Evolutionary conservation across 2,329 filamentous ascomycete species (phyloP).

Genomic region (Cercospora berteroae): DNA sequence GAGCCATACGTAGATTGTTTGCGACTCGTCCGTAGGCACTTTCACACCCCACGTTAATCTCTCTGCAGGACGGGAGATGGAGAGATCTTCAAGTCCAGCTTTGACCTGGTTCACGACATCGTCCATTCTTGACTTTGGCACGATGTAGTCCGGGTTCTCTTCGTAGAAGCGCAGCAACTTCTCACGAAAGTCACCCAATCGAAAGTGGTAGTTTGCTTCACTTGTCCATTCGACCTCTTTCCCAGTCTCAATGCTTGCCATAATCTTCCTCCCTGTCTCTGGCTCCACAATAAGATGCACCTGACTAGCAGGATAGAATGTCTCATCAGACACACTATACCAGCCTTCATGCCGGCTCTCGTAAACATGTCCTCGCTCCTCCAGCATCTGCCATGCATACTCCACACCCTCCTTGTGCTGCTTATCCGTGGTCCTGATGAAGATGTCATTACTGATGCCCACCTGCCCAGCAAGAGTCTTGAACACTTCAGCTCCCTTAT

Average conservation of each 20-base stretch:
- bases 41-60: slow-evolving; percentile 83
- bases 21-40: slow-evolving; percentile 77
- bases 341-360: slow-evolving; percentile 63
- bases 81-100: slow-evolving; percentile 79
- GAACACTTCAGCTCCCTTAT: slow-evolving; percentile 78
- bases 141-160: slow-evolving; percentile 73
- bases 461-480: slow-evolving; percentile 68
- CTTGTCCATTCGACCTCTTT: slow-evolving; percentile 93
- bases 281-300: slow-evolving; percentile 74
- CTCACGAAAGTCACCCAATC: slow-evolving; percentile 78
- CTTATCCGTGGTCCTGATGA: slow-evolving; percentile 85
- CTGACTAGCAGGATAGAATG: slow-evolving; percentile 79
- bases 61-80: slow-evolving; percentile 76
- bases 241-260: slow-evolving; percentile 75
- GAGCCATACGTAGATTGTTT: slow-evolving; percentile 98
- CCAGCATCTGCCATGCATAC: slow-evolving; percentile 81
- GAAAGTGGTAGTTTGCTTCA: slow-evolving; percentile 93
- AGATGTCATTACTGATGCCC: slow-evolving; percentile 74
- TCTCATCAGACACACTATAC: slow-evolving; percentile 96
- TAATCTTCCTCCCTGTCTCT: slow-evolving; percentile 75
- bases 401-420: slow-evolving; percentile 81
- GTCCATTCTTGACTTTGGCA: slow-evolving; percentile 69
- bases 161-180: slow-evolving; percentile 75
- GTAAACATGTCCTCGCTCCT: slow-evolving; percentile 47
- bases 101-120: slow-evolving; percentile 75